Evolutionary conservation across 1,139 yeast species (phyloP), one percentile per base, ranked within the genome.

Genomic region (Yamadazyma conglobata): DNA sequence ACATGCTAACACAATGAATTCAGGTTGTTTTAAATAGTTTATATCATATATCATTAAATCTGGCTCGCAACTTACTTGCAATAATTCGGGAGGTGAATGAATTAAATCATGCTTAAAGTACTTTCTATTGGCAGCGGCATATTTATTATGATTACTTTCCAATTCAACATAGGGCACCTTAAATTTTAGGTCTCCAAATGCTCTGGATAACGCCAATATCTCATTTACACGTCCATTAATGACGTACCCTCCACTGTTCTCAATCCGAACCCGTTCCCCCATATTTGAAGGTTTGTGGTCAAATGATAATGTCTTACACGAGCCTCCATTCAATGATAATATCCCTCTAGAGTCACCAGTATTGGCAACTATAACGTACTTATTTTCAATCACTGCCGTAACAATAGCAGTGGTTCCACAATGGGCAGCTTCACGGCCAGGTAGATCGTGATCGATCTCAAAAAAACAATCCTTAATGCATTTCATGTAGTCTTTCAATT

Each of bases 211-310:
- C 5, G 89, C 89, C 35, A 83, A 55, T 1, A 82, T 73, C 28
- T 86, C 88, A 45, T 83, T 83, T 10, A 83, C 85, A 42, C 93
- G 61, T 29, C 79, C 79, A 40, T 75, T 70, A 6, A 76, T 61
- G 2, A 83, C 86, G 40, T 77, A 77, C 1, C 89, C 91, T 10
- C 86, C 86, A 37, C 80, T 76, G 43, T 78, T 82, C 41, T 79
- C 85, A 21, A 83, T 79, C 40, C 93, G 54, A 32, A 82, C 73
- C 31, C 84, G 50, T 44, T 83, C 93, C n/a, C 88, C 87, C 60
- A 80, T 70, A 41, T 75, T 77, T 21, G 76, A 73, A 1, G 93
- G 91, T 47, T 83, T 83, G 50, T 83, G 93, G 50, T 83, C 93
- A 52, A 70, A 81, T 10, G 86, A 77, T 32, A 82, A 55, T 4